Evolutionary conservation across 2,329 filamentous ascomycete genomes (phyloP).

Genomic region (Colletotrichum tropicale): DNA sequence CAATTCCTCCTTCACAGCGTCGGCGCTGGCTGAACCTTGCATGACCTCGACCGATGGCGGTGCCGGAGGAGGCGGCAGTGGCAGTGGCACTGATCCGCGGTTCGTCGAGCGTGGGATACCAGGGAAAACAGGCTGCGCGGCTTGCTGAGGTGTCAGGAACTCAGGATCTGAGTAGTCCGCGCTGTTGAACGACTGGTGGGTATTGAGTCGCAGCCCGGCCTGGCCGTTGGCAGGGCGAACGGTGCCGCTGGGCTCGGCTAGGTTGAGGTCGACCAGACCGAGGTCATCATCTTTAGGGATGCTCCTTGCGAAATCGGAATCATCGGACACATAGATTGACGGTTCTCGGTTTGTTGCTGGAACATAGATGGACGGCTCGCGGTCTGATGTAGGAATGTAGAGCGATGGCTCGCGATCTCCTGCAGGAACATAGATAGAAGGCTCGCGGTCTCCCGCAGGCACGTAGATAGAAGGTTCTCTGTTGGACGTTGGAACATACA

Average conservation of each 20-base stretch:
- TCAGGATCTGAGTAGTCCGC: slow-evolving; percentile 23
- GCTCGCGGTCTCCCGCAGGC: slow-evolving; percentile 49
- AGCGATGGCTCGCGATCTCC: slow-evolving; percentile 60
- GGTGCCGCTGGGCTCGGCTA: slow-evolving; percentile 23
- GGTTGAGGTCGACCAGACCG: slow-evolving; percentile 34
- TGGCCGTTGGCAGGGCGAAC: slow-evolving; percentile 1
- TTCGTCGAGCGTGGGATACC: slow-evolving; percentile 7
- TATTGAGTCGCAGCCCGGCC: slow-evolving; percentile 11
- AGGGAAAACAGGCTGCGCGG: slow-evolving; percentile 27
- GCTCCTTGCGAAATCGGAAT: slow-evolving; percentile 52
- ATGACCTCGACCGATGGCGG: slow-evolving; percentile 57
- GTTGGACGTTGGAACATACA: slow-evolving; percentile 49
- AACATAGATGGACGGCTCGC: slow-evolving; percentile 65
- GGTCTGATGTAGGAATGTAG: slow-evolving; percentile 49
- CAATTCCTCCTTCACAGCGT: slow-evolving; percentile 57
- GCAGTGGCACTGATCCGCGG: slow-evolving; percentile 2
- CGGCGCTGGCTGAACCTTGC: slow-evolving; percentile 56
- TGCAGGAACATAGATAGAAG: slow-evolving; percentile 62
- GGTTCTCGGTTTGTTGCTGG: slow-evolving; percentile 50
- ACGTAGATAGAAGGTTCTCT: slow-evolving; percentile 66
- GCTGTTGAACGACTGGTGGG: slow-evolving; percentile 20
- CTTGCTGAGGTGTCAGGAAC: slow-evolving; percentile 30
- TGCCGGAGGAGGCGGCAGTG: slow-evolving; percentile 42
- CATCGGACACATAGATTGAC: slow-evolving; percentile 67
- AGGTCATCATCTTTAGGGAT: slow-evolving; percentile 27